These are phyloP conservation scores for Fistulina hepatica DNA, from an alignment of 1,284 basidiomycete genomes.

Conservation along the genomic window DNA sequence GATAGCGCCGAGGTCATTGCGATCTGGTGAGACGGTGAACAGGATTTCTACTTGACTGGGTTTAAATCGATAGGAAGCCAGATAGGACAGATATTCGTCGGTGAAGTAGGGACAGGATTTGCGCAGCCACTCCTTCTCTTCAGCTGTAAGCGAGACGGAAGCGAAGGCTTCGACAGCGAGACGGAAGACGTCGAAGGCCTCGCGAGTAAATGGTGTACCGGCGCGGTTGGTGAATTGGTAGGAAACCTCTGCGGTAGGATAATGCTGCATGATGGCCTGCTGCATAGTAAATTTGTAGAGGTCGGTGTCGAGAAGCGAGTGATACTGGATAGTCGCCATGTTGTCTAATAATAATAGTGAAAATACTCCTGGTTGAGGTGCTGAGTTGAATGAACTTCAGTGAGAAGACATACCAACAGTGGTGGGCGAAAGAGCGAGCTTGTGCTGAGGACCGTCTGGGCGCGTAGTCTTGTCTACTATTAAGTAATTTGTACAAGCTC, in stretches of 20 bases:
- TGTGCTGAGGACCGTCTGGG: no score
- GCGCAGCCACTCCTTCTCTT: slow-evolving; percentile 65
- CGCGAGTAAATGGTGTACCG: slow-evolving; percentile 60
- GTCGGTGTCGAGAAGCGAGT: slow-evolving; percentile 89
- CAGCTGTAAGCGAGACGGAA: slow-evolving; percentile 45
- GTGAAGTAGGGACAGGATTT: slow-evolving; percentile 70
- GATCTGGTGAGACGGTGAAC: slow-evolving; percentile 44
- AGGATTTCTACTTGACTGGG: slow-evolving; percentile 70
- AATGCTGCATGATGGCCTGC: slow-evolving; percentile 81
- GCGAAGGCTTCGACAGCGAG: slow-evolving; percentile 65
- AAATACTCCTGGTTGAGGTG: no score
- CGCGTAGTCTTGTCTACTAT: no score
- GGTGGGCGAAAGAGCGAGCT: no score
- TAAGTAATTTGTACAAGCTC: no score
- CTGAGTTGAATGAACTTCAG: no score
- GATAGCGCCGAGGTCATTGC: slow-evolving; percentile 55
- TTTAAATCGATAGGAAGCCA: slow-evolving; percentile 63
- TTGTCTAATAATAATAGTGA: no score
- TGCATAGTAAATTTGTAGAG: slow-evolving; percentile 99
- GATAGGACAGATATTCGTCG: slow-evolving; percentile 66
- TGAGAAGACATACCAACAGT: no score
- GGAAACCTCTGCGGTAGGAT: slow-evolving; percentile 55
- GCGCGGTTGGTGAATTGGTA: slow-evolving; percentile 85
- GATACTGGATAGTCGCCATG: no score
- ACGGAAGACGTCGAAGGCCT: slow-evolving; percentile 59